Evolutionary conservation across 768 basidiomycete species (phyloP).

Genomic region (Ramaria sp.): DNA sequence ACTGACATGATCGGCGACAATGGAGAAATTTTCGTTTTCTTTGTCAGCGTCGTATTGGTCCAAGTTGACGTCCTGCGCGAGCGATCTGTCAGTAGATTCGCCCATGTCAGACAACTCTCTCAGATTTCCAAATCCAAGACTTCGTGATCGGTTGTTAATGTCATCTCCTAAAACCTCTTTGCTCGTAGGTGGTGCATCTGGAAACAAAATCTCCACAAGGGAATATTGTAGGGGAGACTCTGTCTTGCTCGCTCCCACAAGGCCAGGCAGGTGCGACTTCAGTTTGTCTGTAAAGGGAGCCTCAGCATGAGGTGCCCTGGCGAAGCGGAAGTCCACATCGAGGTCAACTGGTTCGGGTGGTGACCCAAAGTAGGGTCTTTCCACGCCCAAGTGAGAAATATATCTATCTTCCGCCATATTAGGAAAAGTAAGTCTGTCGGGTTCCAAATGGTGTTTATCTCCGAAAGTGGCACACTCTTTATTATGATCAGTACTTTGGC

Average conservation of each 20-base stretch:
- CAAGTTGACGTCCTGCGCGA: no score
- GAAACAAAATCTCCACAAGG: no score
- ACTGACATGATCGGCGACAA: no score
- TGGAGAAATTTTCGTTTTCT: neutral
- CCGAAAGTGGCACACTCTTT: no score
- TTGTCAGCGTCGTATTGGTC: neutral
- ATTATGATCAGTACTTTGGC: no score
- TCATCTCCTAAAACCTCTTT: no score
- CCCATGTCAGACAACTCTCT: neutral
- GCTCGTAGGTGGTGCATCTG: no score
- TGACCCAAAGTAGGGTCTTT: neutral
- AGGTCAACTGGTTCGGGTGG: neutral
- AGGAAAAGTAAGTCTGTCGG: neutral
- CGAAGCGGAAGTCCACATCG: neutral
- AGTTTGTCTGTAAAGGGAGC: neutral
- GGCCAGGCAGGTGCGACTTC: neutral
- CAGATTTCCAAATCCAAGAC: no score
- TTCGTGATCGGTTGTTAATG: no score
- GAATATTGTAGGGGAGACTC: neutral
- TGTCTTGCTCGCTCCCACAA: neutral
- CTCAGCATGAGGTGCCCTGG: neutral
- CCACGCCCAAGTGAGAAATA: neutral
- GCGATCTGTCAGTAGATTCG: neutral
- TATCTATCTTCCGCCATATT: neutral
- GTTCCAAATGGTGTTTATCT: no score